Evolutionary conservation across 2,329 filamentous ascomycete genomes (phyloP), one percentile per base, ranked within the genome.

Genomic region (Tetracladium maxilliforme): DNA sequence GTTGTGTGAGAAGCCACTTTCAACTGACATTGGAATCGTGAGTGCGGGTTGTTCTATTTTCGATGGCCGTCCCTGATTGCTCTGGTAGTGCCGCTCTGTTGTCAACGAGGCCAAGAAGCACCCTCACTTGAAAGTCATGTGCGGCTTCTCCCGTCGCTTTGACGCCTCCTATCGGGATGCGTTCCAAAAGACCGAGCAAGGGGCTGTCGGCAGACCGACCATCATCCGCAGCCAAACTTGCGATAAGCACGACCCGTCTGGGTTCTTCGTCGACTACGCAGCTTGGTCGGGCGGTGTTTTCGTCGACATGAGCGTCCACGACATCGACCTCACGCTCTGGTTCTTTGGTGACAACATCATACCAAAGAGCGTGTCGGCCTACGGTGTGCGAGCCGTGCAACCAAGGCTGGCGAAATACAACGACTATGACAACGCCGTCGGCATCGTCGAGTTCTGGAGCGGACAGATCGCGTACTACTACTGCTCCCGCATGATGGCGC

Each of bases 341-440:
- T 15, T 24, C 13, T 24, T 24, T 39, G 65, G 64, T 7, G 47
- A 61, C 22, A 55, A 64, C 23, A 54, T 51, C 21, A 45, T 54
- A 10, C 54, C 70, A 33, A 73, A 72, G 46, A 60, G 52, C 23
- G 62, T 70, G 7, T 53, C 55, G 1, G 64, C 66, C 0, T 47
- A 62, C 3, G 70, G 69, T 7, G 64, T 70, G 34, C 68, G 60
- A 3, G 67, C 68, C 4, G 61, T 73, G 3, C 48, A 56, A 23
- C 45, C 46, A 10, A 52, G 47, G 16, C 45, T 58, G 5, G 41
- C 42, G 14, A 38, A 45, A 12, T 33, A 45, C 31, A 42, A 49
- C 16, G 56, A 59, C 30, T 47, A 45, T 12, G 55, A 58, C 33
- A 59, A 58, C 27, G 52, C 44, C 5, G 43, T 59, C 5, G 56